Evolutionary conservation across 495 filamentous ascomycete genomes (phyloP), one percentile per base, ranked within the genome.

Genomic region (Xylaria acuta): DNA sequence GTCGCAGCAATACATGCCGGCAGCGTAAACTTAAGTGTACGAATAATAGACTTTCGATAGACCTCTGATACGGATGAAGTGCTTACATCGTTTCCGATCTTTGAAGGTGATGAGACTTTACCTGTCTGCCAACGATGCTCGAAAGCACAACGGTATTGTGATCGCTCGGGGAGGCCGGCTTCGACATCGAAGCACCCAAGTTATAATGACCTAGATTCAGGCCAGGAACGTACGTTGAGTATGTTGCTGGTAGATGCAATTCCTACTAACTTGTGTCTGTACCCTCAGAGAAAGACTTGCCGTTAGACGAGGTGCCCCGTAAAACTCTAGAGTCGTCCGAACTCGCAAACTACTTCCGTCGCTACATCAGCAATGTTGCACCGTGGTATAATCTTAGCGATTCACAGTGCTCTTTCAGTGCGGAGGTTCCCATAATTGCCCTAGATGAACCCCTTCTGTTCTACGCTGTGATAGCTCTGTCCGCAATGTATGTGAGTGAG

Each of bases 331-430:
- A 77, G 34, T 69, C 66, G 18, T 41, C 49, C 40, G 67, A 64
- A 38, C 16, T 66, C n/a, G 30, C 60, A 71, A 47, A 80, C 22
- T 64, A 80, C 43, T 82, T 81, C 47, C 76, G 74, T 14, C 71
- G 78, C 59, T 84, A 83, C 70, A 78, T 81, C 14, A 58, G 45
- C 11, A 43, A 67, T 56, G 69, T 82, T 12, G 80, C 81, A 9
- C 71, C 77, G 0, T 84, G 82, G 80, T 84, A 81, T 72, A 81
- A 82, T 72, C 77, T 82, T 0, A 80, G 79, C 59, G 80, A 82
- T 56, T 53, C 64, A n/a, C 67, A 72, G 2, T 74, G 74, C 4
- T 74, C 74, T 27, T 83, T 82, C 64, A 68, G 73, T 14, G 77
- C 74, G n/a, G 53, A 78, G 1, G 75, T 84, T 12, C 77, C 82